These are phyloP conservation scores for Globisporangium camurandrum DNA, from an alignment of 352 stramenopile genomes.

Conservation along the genomic window DNA sequence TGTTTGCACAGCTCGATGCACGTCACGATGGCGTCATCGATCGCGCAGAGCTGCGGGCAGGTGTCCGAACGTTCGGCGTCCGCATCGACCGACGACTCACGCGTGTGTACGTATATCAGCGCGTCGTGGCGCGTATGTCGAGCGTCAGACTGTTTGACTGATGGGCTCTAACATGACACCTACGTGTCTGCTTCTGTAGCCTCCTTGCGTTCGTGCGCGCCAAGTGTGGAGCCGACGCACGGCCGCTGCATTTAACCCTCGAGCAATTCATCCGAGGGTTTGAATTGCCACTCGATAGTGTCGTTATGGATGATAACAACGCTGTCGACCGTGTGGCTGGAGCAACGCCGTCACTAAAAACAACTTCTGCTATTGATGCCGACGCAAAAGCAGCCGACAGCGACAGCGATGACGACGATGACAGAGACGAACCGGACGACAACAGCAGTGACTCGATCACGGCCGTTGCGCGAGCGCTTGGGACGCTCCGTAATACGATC, in stretches of 20 bases:
- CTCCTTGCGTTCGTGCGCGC: slow-evolving; percentile 46
- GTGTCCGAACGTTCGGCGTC: slow-evolving; percentile 36
- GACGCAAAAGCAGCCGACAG: too few relatives aligned
- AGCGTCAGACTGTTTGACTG: neutral
- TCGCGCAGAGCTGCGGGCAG: slow-evolving; percentile 51
- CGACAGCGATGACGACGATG: neutral
- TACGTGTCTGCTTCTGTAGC: slow-evolving; percentile 9
- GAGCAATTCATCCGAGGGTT: slow-evolving; percentile 54
- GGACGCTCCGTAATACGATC: slow-evolving; percentile 27
- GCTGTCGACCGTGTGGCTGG: neutral
- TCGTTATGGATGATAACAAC: neutral
- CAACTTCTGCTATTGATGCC: too few relatives aligned
- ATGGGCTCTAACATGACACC: neutral
- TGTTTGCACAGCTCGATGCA: slow-evolving; percentile 46
- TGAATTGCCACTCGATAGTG: slow-evolving; percentile 16
- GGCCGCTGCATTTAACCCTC: slow-evolving; percentile 34
- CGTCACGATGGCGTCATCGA: slow-evolving; percentile 49
- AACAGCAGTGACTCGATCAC: slow-evolving; percentile 13
- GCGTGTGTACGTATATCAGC: slow-evolving; percentile 42
- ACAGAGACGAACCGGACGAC: neutral
- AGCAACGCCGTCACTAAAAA: neutral
- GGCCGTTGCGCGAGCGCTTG: slow-evolving; percentile 11
- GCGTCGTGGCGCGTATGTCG: too few relatives aligned
- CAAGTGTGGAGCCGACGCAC: slow-evolving; percentile 27
- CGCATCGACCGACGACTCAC: slow-evolving; percentile 56